Percentiles rank a stretch among this genome's conserved stretches.
phyloP scores from a whole-genome alignment of 306 rosid genomes.

The Sindora glabra region DNA sequence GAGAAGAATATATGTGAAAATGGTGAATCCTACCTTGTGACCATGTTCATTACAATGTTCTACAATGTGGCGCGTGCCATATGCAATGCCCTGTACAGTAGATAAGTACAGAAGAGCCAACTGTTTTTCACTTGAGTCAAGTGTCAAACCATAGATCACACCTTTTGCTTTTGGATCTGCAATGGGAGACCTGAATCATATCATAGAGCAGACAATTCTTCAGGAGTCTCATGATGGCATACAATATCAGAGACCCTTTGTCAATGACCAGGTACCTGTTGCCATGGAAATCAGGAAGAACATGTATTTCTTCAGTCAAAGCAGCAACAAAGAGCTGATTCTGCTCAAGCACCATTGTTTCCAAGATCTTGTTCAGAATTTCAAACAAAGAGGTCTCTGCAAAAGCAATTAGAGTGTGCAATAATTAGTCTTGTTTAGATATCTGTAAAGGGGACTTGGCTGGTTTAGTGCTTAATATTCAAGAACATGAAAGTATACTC shows the following conservation, averaged over 20 bases:
- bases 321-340: conserved; percentile 66
- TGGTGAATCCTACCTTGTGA: conserved; percentile 59
- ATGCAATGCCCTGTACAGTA: conserved; percentile 85
- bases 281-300: conserved; percentile 97
- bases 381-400: conserved; percentile 70
- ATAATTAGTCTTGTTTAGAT: conserved; percentile 2
- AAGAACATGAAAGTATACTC: neutral
- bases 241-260: conserved; percentile 8
- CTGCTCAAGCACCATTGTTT: conserved; percentile 47
- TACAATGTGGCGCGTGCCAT: conserved; percentile 95
- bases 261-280: conserved; percentile 55
- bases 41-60: conserved; percentile 93
- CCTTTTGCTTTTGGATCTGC: conserved; percentile 95
- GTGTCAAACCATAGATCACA: conserved; percentile 76
- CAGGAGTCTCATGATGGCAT: conserved; percentile 2
- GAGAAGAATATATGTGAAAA: conserved; percentile 15
- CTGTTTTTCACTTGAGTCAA: conserved; percentile 76
- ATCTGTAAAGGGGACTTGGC: neutral
- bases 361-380: conserved; percentile 74
- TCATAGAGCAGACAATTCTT: conserved; percentile 20
- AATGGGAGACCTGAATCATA: conserved; percentile 75
- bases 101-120: conserved; percentile 84
- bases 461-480: neutral
- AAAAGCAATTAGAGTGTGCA: conserved; percentile 12
- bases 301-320: conserved; percentile 71